These are phyloP conservation scores for Neurospora sp. DNA, from an alignment of 495 filamentous ascomycete genomes.

Conservation along the genomic window DNA sequence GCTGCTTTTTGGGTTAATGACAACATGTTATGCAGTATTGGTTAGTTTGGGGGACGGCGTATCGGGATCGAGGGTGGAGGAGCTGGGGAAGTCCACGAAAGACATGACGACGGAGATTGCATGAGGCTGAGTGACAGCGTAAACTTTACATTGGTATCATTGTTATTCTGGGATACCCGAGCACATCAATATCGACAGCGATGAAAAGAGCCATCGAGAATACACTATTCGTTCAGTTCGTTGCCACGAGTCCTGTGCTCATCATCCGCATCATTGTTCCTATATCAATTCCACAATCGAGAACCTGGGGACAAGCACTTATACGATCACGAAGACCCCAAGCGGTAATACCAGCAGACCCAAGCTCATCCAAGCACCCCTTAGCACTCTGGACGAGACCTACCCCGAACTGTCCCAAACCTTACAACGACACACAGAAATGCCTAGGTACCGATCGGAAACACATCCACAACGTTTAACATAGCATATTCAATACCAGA, in stretches of 20 bases:
- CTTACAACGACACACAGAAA: background rate
- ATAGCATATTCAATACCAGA: background rate
- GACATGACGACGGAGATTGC: background rate
- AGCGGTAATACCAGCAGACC: background rate
- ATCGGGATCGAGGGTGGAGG: background rate
- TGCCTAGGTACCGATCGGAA: background rate
- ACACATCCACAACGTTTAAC: background rate
- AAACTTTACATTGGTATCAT: background rate
- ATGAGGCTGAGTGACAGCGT: background rate
- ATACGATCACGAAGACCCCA: background rate
- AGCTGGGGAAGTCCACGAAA: background rate
- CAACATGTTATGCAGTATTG: background rate
- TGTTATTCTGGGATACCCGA: background rate
- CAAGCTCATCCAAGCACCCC: background rate
- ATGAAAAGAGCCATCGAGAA: too few species aligned
- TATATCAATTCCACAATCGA: background rate
- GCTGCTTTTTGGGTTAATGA: background rate
- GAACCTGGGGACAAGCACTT: background rate
- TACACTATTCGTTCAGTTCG: background rate
- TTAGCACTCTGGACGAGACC: background rate
- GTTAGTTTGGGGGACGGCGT: background rate
- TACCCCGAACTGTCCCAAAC: background rate
- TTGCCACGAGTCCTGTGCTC: background rate
- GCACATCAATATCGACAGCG: background rate
- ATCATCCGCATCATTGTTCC: background rate